A percentile compares a stretch with the other conserved stretches of the same genome.
phyloP scores from a whole-genome alignment of 1,284 basidiomycete species.

The Tilletia caries region DNA sequence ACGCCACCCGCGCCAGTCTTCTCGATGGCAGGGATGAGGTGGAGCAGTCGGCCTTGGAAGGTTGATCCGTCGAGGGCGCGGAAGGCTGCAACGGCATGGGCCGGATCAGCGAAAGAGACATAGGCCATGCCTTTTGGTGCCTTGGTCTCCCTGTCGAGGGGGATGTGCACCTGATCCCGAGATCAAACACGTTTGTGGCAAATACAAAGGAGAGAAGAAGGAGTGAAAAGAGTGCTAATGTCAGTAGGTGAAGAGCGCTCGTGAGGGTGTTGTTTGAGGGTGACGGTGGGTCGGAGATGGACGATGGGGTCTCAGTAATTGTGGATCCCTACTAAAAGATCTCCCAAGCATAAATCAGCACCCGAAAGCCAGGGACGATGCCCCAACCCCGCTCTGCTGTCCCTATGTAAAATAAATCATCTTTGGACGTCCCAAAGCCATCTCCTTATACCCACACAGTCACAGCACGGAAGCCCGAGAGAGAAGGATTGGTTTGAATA shows the following conservation, averaged over 20 bases:
- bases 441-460: not conserved
- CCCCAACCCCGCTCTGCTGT: not conserved
- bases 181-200: no score
- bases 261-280: constrained; percentile 16
- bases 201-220: not conserved
- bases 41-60: constrained; percentile 86
- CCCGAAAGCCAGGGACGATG: no score
- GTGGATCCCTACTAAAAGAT: constrained; percentile 13
- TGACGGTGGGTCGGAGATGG: not conserved
- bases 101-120: constrained; percentile 68
- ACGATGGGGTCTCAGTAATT: not conserved
- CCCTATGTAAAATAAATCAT: not conserved
- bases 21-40: constrained; percentile 79
- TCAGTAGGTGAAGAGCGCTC: not conserved
- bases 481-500: constrained; percentile 19
- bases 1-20: not conserved
- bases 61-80: constrained; percentile 75
- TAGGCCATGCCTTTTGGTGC: constrained; percentile 72
- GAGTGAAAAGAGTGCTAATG: not conserved
- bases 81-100: constrained; percentile 72
- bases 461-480: not conserved
- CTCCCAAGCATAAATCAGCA: constrained; percentile 14
- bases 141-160: constrained; percentile 67
- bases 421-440: not conserved
- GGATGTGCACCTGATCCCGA: constrained; percentile 89